These are phyloP conservation scores for Sesbania bispinosa DNA, from an alignment of 306 rosid genomes.

Conservation along the genomic window DNA sequence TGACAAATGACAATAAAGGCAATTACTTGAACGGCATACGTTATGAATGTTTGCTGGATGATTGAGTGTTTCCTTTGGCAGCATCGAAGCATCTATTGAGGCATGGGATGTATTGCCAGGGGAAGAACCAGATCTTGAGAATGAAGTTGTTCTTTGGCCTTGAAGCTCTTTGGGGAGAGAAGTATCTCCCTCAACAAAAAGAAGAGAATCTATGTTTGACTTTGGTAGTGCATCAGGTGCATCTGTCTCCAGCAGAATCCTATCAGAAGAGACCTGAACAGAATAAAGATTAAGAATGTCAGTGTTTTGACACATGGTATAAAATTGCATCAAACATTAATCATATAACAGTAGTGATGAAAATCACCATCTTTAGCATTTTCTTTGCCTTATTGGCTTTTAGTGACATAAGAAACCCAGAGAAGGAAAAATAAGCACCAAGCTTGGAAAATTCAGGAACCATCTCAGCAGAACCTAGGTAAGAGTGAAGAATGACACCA, in stretches of 20 bases:
- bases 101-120: not conserved
- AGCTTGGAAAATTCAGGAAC: slow-evolving; percentile 81
- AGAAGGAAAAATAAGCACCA: slow-evolving; percentile 86
- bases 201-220: slow-evolving; percentile 44
- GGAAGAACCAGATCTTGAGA: slow-evolving; percentile 26
- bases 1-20: not conserved
- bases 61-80: slow-evolving; percentile 68
- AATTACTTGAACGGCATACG: slow-evolving; percentile 31
- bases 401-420: slow-evolving; percentile 83
- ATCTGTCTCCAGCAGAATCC: slow-evolving; percentile 89
- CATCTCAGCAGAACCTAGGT: slow-evolving; percentile 90
- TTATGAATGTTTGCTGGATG: slow-evolving; percentile 73
- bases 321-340: not conserved
- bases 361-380: slow-evolving; percentile 68
- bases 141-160: slow-evolving; percentile 10
- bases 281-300: slow-evolving; percentile 18
- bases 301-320: not conserved
- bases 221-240: slow-evolving; percentile 91
- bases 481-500: slow-evolving; percentile 91
- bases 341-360: not conserved
- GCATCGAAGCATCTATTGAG: slow-evolving; percentile 31
- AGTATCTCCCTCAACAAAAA: slow-evolving; percentile 64
- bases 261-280: slow-evolving; percentile 65
- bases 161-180: slow-evolving; percentile 37
- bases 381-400: slow-evolving; percentile 70